These are phyloP conservation scores for Boletus smithii DNA, from an alignment of 1,284 basidiomycete species.

Conservation along the genomic window DNA sequence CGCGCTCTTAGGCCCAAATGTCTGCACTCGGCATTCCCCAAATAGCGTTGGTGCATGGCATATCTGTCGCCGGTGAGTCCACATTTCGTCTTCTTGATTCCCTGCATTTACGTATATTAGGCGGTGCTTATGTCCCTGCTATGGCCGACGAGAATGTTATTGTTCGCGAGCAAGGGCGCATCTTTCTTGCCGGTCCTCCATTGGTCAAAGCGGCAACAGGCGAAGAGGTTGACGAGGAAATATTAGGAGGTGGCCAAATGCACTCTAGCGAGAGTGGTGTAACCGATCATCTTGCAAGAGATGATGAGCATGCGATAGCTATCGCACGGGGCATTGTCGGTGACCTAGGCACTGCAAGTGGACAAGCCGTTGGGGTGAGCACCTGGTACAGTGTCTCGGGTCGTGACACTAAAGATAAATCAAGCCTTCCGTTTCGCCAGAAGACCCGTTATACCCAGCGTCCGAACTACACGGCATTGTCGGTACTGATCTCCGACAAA, in stretches of 20 bases:
- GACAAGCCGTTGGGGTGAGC: constrained; percentile 47
- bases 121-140: constrained; percentile 90
- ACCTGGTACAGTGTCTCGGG: neutral
- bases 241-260: constrained; percentile 90
- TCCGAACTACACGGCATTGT: constrained; percentile 89
- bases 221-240: constrained; percentile 90
- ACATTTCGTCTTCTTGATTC: constrained; percentile 2
- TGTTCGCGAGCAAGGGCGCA: constrained; percentile 88
- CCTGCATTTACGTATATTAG: constrained; percentile 36
- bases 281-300: constrained; percentile 86
- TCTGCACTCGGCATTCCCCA: constrained; percentile 89
- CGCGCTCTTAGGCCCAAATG: constrained; percentile 70
- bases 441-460: constrained; percentile 77
- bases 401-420: constrained; percentile 13
- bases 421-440: constrained; percentile 57
- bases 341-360: constrained; percentile 69
- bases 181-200: constrained; percentile 95
- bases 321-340: constrained; percentile 81
- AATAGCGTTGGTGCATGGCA: constrained; percentile 91
- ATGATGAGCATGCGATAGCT: constrained; percentile 85
- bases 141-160: constrained; percentile 98
- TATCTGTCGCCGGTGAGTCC: constrained; percentile 78
- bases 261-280: constrained; percentile 93
- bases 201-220: constrained; percentile 95
- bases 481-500: constrained; percentile 81